Evolutionary conservation across 192 early-diverging fungal species (phyloP), one percentile per base, ranked within the genome.

Genomic region (Nowakowskiella sp.): DNA sequence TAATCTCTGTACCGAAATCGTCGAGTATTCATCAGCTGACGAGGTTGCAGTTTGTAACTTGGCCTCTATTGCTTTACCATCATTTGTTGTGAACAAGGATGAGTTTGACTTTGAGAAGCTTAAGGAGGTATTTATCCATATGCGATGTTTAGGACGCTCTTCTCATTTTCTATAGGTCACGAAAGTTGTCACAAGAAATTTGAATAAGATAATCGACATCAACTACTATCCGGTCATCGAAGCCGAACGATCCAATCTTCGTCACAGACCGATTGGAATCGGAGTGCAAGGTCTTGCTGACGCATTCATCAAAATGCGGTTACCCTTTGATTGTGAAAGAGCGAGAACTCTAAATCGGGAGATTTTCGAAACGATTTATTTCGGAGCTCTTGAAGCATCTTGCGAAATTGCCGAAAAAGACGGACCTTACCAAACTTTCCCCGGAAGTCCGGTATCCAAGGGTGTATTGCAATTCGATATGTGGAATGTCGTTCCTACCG

Each of bases 201-300:
- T 98, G 47, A 91, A 98, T 81, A 91, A 86, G 71, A 91, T 98
- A 60, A 98, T 98, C 51, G 92, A 98, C 66, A 70, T 87, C 54
- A 98, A 98, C 77, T 94, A 85, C 65, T 98, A 98, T 66, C 92
- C 94, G 9, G 89, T 98, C 16, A 69, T 67, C 16, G 89, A 93
- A 73, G 90, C 92, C 4, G 76, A 80, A 23, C 61, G 62, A 51
- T 92, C 90, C 51, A 98, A 98, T 80, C 76, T 89, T 76, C 88
- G 87, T 44, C 89, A 98, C 69, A 81, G 94, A 16, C 94, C 94
- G n/a, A 86, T 98, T 58, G 94, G 92, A 30, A 65, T 98, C n/a
- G 94, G 94, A 53, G 92, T 98, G 9, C 94, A 98, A 74, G 94
- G 94, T 55, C 81, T 98, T 24, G 94, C 94, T 16, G 94, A 98